phyloP scores from a whole-genome alignment of 228 moss, liverwort and hornwort genomes.

The Sphagnum fallax region DNA sequence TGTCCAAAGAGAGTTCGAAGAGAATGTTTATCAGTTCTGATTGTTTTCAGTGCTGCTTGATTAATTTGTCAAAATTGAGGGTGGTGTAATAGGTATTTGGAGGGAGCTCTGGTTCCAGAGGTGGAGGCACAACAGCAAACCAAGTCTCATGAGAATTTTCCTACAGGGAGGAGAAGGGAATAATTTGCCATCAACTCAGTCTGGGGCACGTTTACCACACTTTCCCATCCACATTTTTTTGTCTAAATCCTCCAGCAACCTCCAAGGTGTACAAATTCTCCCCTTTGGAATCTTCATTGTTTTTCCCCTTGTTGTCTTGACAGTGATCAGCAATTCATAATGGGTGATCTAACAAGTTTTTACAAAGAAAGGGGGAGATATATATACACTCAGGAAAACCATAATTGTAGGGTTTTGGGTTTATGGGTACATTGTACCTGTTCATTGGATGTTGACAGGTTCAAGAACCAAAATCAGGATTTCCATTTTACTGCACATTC shows the following conservation, averaged over 20 bases:
- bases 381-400: background rate
- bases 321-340: background rate
- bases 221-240: slow-evolving; percentile 23
- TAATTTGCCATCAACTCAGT: slow-evolving; percentile 68
- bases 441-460: background rate
- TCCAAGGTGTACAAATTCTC: slow-evolving; percentile 18
- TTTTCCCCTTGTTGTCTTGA: too few relatives aligned
- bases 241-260: slow-evolving; percentile 2
- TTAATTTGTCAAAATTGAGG: background rate
- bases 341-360: background rate
- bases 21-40: background rate
- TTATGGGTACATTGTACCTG: background rate
- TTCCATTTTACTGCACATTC: background rate
- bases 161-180: slow-evolving; percentile 53
- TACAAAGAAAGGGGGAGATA: too few relatives aligned
- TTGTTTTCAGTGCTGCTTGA: background rate
- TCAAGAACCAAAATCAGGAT: too few relatives aligned
- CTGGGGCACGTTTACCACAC: slow-evolving; percentile 77
- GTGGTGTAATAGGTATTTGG: slow-evolving; percentile 38
- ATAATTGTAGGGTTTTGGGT: background rate
- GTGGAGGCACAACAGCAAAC: slow-evolving; percentile 7
- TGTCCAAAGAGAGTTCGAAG: background rate
- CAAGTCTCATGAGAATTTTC: slow-evolving; percentile 2
- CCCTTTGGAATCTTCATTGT: background rate
- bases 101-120: slow-evolving; percentile 59